Conservation (phyloP, 169 alveolate genomes). For the Plasmodium adleri region DNA sequence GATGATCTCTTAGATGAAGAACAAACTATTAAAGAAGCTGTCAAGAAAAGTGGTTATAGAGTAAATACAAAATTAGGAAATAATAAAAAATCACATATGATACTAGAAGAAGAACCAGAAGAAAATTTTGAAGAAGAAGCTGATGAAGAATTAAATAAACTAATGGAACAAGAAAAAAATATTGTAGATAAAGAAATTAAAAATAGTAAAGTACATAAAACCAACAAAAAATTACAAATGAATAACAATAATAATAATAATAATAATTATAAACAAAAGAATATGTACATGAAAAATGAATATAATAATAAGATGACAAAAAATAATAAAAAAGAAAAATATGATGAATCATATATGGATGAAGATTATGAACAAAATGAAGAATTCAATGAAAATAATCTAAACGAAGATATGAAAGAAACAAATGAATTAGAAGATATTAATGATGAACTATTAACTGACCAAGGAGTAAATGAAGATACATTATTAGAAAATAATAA, state of each 20-base stretch:
- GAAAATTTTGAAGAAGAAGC: slow-evolving; percentile 3
- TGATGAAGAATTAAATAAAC: slow-evolving; percentile 20
- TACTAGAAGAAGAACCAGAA: neutral
- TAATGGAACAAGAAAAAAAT: slow-evolving; percentile 8
- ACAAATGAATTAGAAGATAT: neutral
- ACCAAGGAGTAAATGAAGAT: slow-evolving; percentile 56
- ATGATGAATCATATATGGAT: neutral
- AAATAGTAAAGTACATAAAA: neutral
- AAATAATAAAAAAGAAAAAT: neutral
- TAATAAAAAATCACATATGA: neutral
- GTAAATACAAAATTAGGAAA: neutral
- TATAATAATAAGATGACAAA: neutral
- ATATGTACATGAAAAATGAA: neutral
- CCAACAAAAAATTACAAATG: neutral
- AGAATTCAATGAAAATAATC: slow-evolving; percentile 4
- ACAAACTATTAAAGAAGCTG: slow-evolving; percentile 30
- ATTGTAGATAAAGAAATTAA: neutral
- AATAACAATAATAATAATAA: neutral
- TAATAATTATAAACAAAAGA: neutral
- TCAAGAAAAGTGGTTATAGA: slow-evolving; percentile 22
- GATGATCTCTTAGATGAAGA: slow-evolving; percentile 32
- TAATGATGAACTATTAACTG: slow-evolving; percentile 5
- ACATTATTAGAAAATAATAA: slow-evolving; percentile 38
- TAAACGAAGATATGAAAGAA: slow-evolving; percentile 6
- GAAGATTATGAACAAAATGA: slow-evolving; percentile 9